Base-by-base conservation (phyloP, 75 land plant species). In the Sequoia sempervirens region DNA sequence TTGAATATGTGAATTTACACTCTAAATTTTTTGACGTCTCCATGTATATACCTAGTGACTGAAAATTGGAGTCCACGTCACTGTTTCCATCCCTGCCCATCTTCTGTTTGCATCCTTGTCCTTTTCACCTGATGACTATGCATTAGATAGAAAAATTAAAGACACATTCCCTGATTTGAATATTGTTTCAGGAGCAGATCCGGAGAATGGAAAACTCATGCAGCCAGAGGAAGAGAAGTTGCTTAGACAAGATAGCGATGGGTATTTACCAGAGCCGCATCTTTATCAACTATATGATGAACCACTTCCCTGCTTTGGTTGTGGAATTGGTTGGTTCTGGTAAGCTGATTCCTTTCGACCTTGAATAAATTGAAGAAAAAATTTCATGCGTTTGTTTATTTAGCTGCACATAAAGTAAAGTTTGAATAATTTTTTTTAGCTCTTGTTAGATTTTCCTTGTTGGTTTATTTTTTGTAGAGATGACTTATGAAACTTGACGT, bases 241-340 rank as follows among this genome's bases (percentile, higher is more conserved):
- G 20, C 61, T 92, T 32, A 82, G 80, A 87, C 90, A 88, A 87
- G 85, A 43, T 13, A 93, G 92, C 56, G 89, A 92, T 81, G 82
- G 47, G 2, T 50, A 53, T 81, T 17, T 81, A 30, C 1, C 30
- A 34, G 82, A 81, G 37, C 58, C 82, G 2, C n/a, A n/a, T 61
- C 73, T 61, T 15, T 85, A 86, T 8, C 89, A 86, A 36, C 50
- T 85, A 23, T 92, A 84, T 83, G 94, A 91, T 70, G 89, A 85
- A 45, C 92, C 92, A 45, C 92, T 93, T 87, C 91, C 93, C 43
- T 92, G 91, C 87, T 92, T 84, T 90, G 93, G 93, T 84, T 92
- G 92, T 86, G 94, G 94, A 68, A 81, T 89, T 30, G 94, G 94
- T 83, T 93, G 94, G 94, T 87, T 88, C 70, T 90, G 91, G 93